These are phyloP conservation scores for Heritiera fomes DNA, from an alignment of 345 rosid genomes.

Conservation along the genomic window DNA sequence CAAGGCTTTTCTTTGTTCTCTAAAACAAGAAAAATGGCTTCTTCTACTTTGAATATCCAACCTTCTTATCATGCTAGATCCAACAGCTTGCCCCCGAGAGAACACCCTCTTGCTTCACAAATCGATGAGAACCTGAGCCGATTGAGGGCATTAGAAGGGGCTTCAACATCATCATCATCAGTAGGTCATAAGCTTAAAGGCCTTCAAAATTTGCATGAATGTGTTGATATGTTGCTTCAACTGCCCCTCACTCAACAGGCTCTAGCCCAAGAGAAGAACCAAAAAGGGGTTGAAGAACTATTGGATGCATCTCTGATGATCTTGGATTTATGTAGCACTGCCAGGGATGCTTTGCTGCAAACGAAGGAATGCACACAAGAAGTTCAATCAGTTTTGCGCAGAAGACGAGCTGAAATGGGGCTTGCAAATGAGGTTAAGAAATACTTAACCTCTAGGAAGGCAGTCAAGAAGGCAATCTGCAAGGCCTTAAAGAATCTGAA, in stretches of 20 bases:
- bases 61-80: constrained; percentile 46
- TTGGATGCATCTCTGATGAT: constrained; percentile 42
- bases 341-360: constrained; percentile 35
- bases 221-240: constrained; percentile 33
- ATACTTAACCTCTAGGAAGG: constrained; percentile 33
- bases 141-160: constrained; percentile 30
- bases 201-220: constrained; percentile 38
- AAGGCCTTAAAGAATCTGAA: constrained; percentile 29
- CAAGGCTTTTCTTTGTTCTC: constrained; percentile 16
- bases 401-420: constrained; percentile 24
- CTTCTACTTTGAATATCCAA: neutral
- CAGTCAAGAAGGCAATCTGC: constrained; percentile 22
- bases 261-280: constrained; percentile 32
- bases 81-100: constrained; percentile 43
- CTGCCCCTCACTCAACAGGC: constrained; percentile 29
- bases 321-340: constrained; percentile 34
- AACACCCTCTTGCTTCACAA: constrained; percentile 42
- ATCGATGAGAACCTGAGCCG: constrained; percentile 36
- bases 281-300: constrained; percentile 25
- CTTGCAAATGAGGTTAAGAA: constrained; percentile 11
- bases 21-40: constrained; percentile 33
- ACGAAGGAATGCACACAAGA: constrained; percentile 29
- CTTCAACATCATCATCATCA: constrained; percentile 34
- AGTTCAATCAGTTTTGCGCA: constrained; percentile 29
- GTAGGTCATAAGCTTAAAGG: constrained; percentile 19